Base-by-base conservation (phyloP, 2,329 filamentous ascomycete species). In the Diaporthe eres region DNA sequence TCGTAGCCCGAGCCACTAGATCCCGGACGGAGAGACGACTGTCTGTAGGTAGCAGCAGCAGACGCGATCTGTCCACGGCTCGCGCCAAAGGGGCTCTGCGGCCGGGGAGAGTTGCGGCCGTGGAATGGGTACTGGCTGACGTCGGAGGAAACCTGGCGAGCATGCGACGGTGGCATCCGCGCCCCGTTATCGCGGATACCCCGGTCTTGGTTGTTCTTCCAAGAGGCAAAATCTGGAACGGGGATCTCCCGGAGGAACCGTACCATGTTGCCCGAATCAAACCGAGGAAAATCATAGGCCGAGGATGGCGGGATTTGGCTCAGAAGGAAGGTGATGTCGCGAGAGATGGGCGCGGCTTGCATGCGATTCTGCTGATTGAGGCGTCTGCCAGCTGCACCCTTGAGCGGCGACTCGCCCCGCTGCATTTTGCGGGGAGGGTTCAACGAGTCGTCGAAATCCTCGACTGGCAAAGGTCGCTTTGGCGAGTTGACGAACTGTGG, bases 371-470 rank as follows among this genome's bases (percentile, higher is more conserved):
- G 92, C 82, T 97, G 94, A 80, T 97, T 95, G 31, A 97, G 88
- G 49, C 96, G 93, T 74, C 96, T 93, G 37, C 95, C 95, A 51
- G 96, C 95, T 1, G 95, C 94, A 19, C 95, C 95, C 83, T 98
- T 99, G 51, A 98, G 89, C 0, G 97, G 97, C 7, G 96, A 98
- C 74, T 94, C 95, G n/a, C 94, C 96, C 60, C 97, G 92, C 67
- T 93, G 91, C 71, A 98, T 90, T 83, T 98, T 98, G 79, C 96
- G 94, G 1, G 95, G 95, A 28, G 94, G 93, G 78, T 92, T 92
- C 22, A 75, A 55, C 51, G 89, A 86, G 73, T 93, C 92, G 77
- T 93, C 92, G 51, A 95, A 93, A 55, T 98, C 95, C 75, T 96
- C 94, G 15, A 83, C 79, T 2, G 89, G 90, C 53, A 92, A 89